These are phyloP conservation scores for Penicillium psychrofluorescens DNA, from an alignment of 495 filamentous ascomycete genomes.

Conservation along the genomic window DNA sequence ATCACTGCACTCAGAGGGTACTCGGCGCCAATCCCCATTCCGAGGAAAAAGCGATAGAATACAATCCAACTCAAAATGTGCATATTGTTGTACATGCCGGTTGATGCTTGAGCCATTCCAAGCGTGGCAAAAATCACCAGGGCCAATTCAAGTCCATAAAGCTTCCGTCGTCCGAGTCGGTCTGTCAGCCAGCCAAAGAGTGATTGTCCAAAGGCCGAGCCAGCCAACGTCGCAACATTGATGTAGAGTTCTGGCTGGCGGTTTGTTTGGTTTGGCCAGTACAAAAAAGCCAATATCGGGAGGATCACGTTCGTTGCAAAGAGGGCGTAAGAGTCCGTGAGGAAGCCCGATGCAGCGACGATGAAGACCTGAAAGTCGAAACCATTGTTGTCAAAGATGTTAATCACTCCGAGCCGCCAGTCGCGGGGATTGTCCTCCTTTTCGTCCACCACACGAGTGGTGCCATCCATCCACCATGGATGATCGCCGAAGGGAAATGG, in stretches of 20 bases:
- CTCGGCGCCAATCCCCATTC: constrained; percentile 36
- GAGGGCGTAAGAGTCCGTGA: constrained; percentile 51
- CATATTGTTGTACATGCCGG: constrained; percentile 31
- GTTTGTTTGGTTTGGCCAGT: constrained; percentile 28
- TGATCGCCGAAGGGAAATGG: constrained; percentile 3
- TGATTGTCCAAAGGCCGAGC: constrained; percentile 47
- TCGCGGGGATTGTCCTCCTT: constrained; percentile 1
- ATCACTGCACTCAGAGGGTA: constrained; percentile 47
- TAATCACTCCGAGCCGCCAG: constrained; percentile 1
- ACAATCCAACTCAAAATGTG: constrained; percentile 39
- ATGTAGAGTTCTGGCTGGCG: constrained; percentile 24
- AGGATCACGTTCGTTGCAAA: constrained; percentile 51
- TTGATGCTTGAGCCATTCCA: constrained; percentile 24
- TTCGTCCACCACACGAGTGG: neutral
- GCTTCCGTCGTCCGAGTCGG: constrained; percentile 41
- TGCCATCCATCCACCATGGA: constrained; percentile 4
- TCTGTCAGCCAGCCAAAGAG: constrained; percentile 50
- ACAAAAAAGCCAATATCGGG: constrained; percentile 46
- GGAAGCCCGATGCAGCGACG: constrained; percentile 53
- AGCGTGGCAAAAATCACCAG: constrained; percentile 43
- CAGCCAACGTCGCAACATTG: constrained; percentile 42
- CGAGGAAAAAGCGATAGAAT: constrained; percentile 40
- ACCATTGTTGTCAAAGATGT: constrained; percentile 15
- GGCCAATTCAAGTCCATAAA: constrained; percentile 51
- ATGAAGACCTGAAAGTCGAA: constrained; percentile 23